phyloP scores from a whole-genome alignment of 805 yeast species.

The Nakazawaea siamensis region DNA sequence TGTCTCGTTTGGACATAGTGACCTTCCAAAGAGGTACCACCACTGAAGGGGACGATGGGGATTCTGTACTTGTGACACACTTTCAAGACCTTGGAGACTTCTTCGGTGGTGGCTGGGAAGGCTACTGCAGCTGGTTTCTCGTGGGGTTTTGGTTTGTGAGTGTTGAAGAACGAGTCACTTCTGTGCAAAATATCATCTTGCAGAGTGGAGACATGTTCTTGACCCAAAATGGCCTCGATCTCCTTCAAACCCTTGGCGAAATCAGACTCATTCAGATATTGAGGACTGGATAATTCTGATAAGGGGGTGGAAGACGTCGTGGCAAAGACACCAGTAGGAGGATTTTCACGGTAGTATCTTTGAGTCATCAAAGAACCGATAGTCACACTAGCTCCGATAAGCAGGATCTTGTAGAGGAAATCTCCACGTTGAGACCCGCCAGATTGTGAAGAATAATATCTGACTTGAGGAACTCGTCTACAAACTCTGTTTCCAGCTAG shows the following conservation, averaged over 20 bases:
- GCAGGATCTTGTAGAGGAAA: slow-evolving; percentile 1
- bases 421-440: slow-evolving; percentile 1
- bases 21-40: slow-evolving; percentile 63
- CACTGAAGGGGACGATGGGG: slow-evolving; percentile 59
- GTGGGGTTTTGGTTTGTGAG: slow-evolving; percentile 54
- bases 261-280: slow-evolving; percentile 39
- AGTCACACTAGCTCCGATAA: slow-evolving; percentile 6
- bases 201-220: slow-evolving; percentile 31
- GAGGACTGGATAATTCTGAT: slow-evolving; percentile 25
- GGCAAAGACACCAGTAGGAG: slow-evolving; percentile 10
- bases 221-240: slow-evolving; percentile 40
- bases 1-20: slow-evolving; percentile 53
- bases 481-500: no score
- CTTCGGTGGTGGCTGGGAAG: slow-evolving; percentile 50
- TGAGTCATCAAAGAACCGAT: slow-evolving; percentile 3
- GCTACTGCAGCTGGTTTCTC: slow-evolving; percentile 48
- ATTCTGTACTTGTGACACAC: slow-evolving; percentile 45
- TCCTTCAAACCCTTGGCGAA: slow-evolving; percentile 36
- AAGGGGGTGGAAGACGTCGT: slow-evolving; percentile 11
- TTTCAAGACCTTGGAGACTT: slow-evolving; percentile 48
- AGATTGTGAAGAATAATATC: neutral
- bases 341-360: neutral
- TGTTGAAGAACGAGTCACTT: slow-evolving; percentile 57
- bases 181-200: slow-evolving; percentile 40
- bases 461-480: neutral